A percentile compares a stretch with the other conserved stretches of the same genome.
Evolutionary conservation across 2,329 filamentous ascomycete genomes (phyloP).

Genomic region (Trichoderma sp.): DNA sequence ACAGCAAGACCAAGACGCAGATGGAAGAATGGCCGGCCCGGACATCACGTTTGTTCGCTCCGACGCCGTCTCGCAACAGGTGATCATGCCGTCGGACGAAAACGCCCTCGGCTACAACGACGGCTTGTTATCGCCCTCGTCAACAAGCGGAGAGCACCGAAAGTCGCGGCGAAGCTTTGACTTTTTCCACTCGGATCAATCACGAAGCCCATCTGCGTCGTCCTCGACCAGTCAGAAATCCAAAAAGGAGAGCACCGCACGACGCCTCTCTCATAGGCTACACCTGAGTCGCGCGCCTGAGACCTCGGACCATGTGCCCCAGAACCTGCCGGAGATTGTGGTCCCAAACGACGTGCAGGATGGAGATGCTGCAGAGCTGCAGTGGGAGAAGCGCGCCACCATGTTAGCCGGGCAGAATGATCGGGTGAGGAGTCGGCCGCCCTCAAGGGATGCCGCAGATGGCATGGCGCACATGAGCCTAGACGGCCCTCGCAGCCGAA

Average conservation of each 20-base stretch:
- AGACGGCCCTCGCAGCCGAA: constrained; percentile 28
- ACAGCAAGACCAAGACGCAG: constrained; percentile 45
- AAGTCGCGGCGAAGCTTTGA: constrained; percentile 49
- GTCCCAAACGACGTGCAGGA: constrained; percentile 49
- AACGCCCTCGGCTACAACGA: constrained; percentile 36
- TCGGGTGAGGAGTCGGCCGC: constrained; percentile 49
- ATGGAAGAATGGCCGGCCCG: constrained; percentile 51
- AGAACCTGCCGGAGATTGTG: constrained; percentile 76
- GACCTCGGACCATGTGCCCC: constrained; percentile 75
- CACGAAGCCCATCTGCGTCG: constrained; percentile 54
- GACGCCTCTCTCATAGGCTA: constrained; percentile 70
- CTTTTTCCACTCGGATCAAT: constrained; percentile 51
- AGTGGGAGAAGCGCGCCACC: constrained; percentile 95
- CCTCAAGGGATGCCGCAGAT: constrained; percentile 42
- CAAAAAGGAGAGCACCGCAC: constrained; percentile 42
- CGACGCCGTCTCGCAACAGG: constrained; percentile 79
- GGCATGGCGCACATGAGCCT: constrained; percentile 38
- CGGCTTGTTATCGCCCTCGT: constrained; percentile 38
- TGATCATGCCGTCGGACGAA: constrained; percentile 68
- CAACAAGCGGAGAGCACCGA: constrained; percentile 39
- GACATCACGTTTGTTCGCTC: constrained; percentile 84
- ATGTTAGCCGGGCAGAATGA: constrained; percentile 72
- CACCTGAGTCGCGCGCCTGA: constrained; percentile 63
- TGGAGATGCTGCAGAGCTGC: constrained; percentile 61
- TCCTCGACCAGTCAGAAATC: constrained; percentile 46